Base-by-base conservation (phyloP, 306 rosid species). In the Lotus japonicus region DNA sequence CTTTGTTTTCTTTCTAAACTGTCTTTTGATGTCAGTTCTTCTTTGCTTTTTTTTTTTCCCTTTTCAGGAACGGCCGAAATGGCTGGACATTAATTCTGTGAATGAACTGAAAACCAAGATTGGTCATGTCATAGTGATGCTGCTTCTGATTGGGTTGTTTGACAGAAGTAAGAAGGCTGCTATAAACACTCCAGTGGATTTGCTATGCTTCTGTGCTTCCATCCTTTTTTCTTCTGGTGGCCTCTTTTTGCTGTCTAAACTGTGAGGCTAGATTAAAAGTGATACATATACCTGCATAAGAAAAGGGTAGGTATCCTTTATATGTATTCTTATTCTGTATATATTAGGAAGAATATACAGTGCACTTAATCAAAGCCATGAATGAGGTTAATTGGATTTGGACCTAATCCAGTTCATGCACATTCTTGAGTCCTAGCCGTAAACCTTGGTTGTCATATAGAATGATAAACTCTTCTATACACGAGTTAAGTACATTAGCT, bases 61-160 rank as follows among this genome's bases (percentile, higher is more conserved):
- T 51, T 73, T 50, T 16, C 88, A 94, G 99, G 96, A 87, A 68
- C 78, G 99, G 21, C 99, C 96, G 1, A 88, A 79, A 71, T 94
- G 99, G 99, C 73, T 94, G 77, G 59, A 84, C 17, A 67, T 94
- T 48, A 85, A 75, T 58, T 84, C 92, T 0, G 96, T 94, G 11
- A 72, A 88, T 71, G 97, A 90, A 75, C 87, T 90, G 75, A 94
- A 94, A 83, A 90, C 97, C 15, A 94, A 94, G 85, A 55, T 94
- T 35, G 99, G 97, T 23, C 97, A 90, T 72, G 97, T 94, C 1
- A 94, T 90, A 82, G 97, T 94, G 71, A 94, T 94, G 99, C 84
- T 94, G 68, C 98, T 94, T 79, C 83, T 90, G 49, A 94, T 94
- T 58, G 97, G 98, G 33, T 66, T 86, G 78, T 79, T 86, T 44